phyloP scores from a whole-genome alignment of 306 rosid genomes.

The Argentina anserina region DNA sequence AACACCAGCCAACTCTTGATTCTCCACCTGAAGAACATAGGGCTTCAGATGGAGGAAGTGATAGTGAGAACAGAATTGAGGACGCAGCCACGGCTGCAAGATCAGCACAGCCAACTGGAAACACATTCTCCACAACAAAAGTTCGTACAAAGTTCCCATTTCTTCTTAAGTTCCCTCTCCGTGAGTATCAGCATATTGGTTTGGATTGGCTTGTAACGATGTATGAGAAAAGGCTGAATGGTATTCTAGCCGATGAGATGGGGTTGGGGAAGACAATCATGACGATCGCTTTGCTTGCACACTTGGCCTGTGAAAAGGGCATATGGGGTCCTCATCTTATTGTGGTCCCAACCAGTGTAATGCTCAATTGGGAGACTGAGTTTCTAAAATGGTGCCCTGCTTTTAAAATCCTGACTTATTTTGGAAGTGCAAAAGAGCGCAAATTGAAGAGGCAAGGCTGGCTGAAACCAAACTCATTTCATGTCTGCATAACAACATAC shows the following conservation, averaged over 20 bases:
- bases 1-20: slow-evolving; percentile 30
- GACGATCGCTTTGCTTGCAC: slow-evolving; percentile 97
- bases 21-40: slow-evolving; percentile 48
- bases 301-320: slow-evolving; percentile 95
- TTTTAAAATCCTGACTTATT: slow-evolving; percentile 85
- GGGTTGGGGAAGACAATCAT: slow-evolving; percentile 97
- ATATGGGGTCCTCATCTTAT: slow-evolving; percentile 99
- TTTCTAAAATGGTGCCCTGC: slow-evolving; percentile 99
- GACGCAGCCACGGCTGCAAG: slow-evolving; percentile 99
- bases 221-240: slow-evolving; percentile 95
- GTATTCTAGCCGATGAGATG: slow-evolving; percentile 98
- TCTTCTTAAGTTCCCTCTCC: slow-evolving; percentile 83
- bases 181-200: slow-evolving; percentile 98
- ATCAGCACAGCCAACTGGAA: slow-evolving; percentile 99
- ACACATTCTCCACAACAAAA: slow-evolving; percentile 93
- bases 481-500: slow-evolving; percentile 93
- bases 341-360: slow-evolving; percentile 98
- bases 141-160: slow-evolving; percentile 96
- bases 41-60: slow-evolving; percentile 51
- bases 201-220: slow-evolving; percentile 99
- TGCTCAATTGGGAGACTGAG: slow-evolving; percentile 99
- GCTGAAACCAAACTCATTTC: slow-evolving; percentile 90
- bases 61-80: slow-evolving; percentile 73
- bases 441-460: slow-evolving; percentile 94
- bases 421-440: slow-evolving; percentile 95